These are phyloP conservation scores for Pseudogymnoascus sp. DNA, from an alignment of 2,329 filamentous ascomycete genomes.

Conservation along the genomic window DNA sequence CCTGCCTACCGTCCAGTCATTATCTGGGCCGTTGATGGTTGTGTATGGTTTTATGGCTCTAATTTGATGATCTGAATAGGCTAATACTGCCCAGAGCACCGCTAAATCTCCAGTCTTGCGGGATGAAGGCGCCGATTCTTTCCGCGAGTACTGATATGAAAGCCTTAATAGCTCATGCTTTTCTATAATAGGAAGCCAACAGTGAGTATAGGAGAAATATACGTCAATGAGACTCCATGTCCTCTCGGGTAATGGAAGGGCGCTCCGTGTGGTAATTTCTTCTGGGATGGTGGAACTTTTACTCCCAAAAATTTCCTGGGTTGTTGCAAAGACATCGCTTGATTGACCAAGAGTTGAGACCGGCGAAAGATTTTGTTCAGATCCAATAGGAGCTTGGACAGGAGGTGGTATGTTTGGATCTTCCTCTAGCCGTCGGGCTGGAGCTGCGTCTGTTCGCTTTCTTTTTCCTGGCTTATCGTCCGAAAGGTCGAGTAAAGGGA, in stretches of 20 bases:
- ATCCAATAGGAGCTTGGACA: background rate
- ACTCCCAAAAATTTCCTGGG: background rate
- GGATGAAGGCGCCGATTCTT: slow-evolving; percentile 10
- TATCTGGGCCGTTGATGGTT: slow-evolving; percentile 16
- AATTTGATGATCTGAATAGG: slow-evolving; percentile 49
- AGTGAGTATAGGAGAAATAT: slow-evolving; percentile 68
- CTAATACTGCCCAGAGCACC: slow-evolving; percentile 51
- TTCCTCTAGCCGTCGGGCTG: background rate
- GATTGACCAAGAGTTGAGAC: background rate
- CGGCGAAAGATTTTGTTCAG: background rate
- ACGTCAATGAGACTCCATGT: slow-evolving; percentile 51
- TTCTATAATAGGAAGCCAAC: slow-evolving; percentile 67
- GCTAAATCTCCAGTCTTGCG: slow-evolving; percentile 37
- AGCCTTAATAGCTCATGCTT: slow-evolving; percentile 39
- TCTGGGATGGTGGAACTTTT: background rate
- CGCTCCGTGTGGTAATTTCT: background rate
- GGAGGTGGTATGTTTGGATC: background rate
- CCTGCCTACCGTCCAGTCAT: slow-evolving; percentile 25
- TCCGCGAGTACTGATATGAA: slow-evolving; percentile 27
- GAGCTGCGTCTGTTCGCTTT: slow-evolving; percentile 17
- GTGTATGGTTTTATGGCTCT: slow-evolving; percentile 21
- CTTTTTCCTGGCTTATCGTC: slow-evolving; percentile 19
- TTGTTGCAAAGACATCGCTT: background rate
- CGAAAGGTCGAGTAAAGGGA: slow-evolving; percentile 23
- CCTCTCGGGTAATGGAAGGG: slow-evolving; percentile 21